Evolutionary conservation across 306 rosid species (phyloP).

Genomic region (Lathyrus aphaca): DNA sequence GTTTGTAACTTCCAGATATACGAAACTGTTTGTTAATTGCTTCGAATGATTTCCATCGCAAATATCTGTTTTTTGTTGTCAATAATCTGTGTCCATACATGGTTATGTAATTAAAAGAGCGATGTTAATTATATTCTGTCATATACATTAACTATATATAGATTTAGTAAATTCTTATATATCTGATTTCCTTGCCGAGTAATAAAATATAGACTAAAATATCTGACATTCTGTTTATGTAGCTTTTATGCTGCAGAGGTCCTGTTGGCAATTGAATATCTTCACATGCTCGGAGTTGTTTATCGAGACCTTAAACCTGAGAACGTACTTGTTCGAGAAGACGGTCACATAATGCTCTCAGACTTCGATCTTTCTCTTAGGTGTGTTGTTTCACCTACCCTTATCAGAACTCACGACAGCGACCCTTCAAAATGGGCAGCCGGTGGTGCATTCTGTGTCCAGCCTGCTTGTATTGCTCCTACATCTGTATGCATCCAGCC

Average conservation of each 20-base stretch:
- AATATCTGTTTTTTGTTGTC: slow-evolving; percentile 18
- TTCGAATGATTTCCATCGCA: slow-evolving; percentile 15
- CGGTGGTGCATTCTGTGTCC: slow-evolving; percentile 51
- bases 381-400: slow-evolving; percentile 51
- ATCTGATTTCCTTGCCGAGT: no score
- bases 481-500: slow-evolving; percentile 63
- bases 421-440: slow-evolving; percentile 47
- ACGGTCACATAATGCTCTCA: slow-evolving; percentile 63
- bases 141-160: no score
- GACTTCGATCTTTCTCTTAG: slow-evolving; percentile 54
- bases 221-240: neutral
- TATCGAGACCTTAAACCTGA: slow-evolving; percentile 57
- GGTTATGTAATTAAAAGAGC: slow-evolving; percentile 7
- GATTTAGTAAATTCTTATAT: no score
- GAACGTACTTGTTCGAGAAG: slow-evolving; percentile 59
- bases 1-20: slow-evolving; percentile 28
- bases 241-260: slow-evolving; percentile 68
- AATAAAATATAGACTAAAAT: no score
- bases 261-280: slow-evolving; percentile 58
- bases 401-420: slow-evolving; percentile 33
- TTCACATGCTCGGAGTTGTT: slow-evolving; percentile 66
- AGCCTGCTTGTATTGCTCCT: slow-evolving; percentile 51
- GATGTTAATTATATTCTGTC: neutral
- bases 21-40: slow-evolving; percentile 1
- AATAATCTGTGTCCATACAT: slow-evolving; percentile 4